Base-by-base conservation (phyloP, 441 rosid species). In the Jatropha multifida region DNA sequence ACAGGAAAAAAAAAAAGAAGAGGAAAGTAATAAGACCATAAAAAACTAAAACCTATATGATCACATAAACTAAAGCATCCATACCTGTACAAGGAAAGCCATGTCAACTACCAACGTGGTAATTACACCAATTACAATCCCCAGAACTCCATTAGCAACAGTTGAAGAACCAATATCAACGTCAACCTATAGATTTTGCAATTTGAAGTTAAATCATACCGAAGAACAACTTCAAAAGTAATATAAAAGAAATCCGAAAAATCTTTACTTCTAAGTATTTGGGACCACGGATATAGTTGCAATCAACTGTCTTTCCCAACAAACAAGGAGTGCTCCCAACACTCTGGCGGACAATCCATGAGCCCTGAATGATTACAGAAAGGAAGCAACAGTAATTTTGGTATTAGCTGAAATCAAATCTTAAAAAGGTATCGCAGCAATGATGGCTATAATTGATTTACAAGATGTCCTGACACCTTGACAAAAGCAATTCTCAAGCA, bases 51-150 rank as follows among this genome's bases (percentile, higher is more conserved):
- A 23, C 48, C 15, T 18, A 15, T 14, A 23, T 60, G 14, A 12
- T 58, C 37, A 59, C 55, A 48, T 58, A 32, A 58, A 62, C 72
- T 7, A 51, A 60, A 56, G 70, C 13, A 37, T 0, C 40, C 69
- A 64, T 87, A 91, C 98, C 97, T 96, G 99, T 86, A 96, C 96
- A 85, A 96, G 99, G 81, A 94, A 94, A 78, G 99, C 98, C 98
- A 94, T 94, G 80, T 96, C 99, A 74, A 96, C 97, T 64, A 94
- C 99, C 87, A 96, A 82, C 26, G 99, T 77, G 55, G 95, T 94
- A 71, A 94, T 90, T 65, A 96, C 96, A 32, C 98, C 98, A 23
- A 92, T 81, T 65, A 96, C 98, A 77, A 96, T 94, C 74, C 98
- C 99, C 83, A 96, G 82, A 77, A 96, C 99, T 84, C 98, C 99